Percentiles rank a stretch among this genome's conserved stretches.
Conservation (phyloP, 2,329 filamentous ascomycete species). For the Penicillium verrucosum region DNA sequence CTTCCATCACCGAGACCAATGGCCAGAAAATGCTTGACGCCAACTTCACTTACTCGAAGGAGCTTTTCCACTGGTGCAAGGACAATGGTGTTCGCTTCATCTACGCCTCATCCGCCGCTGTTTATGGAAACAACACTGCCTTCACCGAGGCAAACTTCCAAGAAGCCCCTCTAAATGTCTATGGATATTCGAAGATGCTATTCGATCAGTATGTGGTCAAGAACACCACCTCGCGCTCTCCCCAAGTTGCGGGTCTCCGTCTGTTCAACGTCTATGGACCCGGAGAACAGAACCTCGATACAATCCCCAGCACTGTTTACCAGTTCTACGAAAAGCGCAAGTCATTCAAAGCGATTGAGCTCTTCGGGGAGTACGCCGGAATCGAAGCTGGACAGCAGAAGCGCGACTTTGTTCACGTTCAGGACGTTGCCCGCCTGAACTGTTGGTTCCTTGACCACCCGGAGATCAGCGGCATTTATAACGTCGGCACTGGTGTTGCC, state of each 20-base stretch:
- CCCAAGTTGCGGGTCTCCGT: background rate
- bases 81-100: background rate
- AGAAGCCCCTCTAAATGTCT: background rate
- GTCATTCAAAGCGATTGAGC: constrained; percentile 3
- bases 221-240: background rate
- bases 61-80: constrained; percentile 6
- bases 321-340: constrained; percentile 3
- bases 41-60: constrained; percentile 7
- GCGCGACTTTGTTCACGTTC: constrained; percentile 3
- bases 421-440: constrained; percentile 6
- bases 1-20: background rate
- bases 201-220: constrained; percentile 3
- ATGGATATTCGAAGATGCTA: constrained; percentile 3
- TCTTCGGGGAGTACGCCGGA: constrained; percentile 4
- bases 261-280: constrained; percentile 7
- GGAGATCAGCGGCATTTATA: constrained; percentile 1
- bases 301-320: background rate
- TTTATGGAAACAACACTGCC: background rate
- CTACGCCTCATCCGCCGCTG: constrained; percentile 2
- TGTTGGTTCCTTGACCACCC: constrained; percentile 9
- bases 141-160: background rate
- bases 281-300: background rate
- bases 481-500: constrained; percentile 4
- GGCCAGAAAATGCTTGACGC: background rate
- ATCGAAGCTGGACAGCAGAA: constrained; percentile 4